Conservation (phyloP, 768 basidiomycete species). For the Punctularia strigosozonata region DNA sequence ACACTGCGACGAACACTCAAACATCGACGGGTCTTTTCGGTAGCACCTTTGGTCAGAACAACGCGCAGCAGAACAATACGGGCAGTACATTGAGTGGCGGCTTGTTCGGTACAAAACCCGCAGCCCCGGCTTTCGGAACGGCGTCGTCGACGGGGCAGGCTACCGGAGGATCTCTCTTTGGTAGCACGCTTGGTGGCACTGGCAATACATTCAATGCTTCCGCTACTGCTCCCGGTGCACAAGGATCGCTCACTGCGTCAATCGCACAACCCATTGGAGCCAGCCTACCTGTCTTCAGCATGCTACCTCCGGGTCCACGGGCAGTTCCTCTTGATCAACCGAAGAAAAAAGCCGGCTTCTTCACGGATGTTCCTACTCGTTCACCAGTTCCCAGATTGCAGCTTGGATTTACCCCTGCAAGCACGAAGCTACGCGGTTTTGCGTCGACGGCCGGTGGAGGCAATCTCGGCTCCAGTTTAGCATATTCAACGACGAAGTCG, state of each 20-base stretch:
- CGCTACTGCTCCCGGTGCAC: conserved; percentile 29
- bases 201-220: conserved; percentile 27
- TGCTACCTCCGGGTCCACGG: conserved; percentile 64
- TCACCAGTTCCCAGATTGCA: conserved; percentile 55
- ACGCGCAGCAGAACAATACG: conserved; percentile 17
- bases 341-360: conserved; percentile 62
- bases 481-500: conserved; percentile 34
- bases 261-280: conserved; percentile 77
- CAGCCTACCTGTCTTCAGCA: conserved; percentile 60
- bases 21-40: conserved; percentile 19
- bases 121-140: conserved; percentile 35
- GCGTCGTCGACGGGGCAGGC: conserved; percentile 28
- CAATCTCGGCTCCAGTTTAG: conserved; percentile 26
- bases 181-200: conserved; percentile 15
- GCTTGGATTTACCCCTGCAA: conserved; percentile 47
- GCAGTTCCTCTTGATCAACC: conserved; percentile 46
- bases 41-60: conserved; percentile 31
- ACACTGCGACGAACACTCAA: conserved; percentile 12
- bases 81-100: conserved; percentile 39
- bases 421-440: conserved; percentile 63
- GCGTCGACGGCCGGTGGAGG: conserved; percentile 28
- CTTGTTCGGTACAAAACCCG: conserved; percentile 42
- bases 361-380: conserved; percentile 68
- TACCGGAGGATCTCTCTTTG: conserved; percentile 20
- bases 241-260: conserved; percentile 66